Conservation (phyloP, 805 yeast species). For the Saccharomycopsis javanensis region DNA sequence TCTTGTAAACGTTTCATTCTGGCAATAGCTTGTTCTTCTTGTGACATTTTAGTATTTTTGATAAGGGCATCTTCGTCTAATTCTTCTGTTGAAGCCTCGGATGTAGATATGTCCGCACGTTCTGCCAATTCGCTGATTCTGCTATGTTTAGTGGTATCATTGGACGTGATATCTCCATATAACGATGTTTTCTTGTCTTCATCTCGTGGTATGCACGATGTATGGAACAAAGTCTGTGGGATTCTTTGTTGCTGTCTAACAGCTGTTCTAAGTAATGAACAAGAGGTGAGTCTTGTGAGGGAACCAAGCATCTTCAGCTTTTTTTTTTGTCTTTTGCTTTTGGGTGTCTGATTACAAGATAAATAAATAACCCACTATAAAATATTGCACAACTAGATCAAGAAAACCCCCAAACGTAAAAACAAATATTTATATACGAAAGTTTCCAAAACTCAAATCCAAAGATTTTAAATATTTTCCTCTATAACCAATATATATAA, state of each 20-base stretch:
- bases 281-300: neutral
- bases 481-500: no score
- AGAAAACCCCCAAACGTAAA: no score
- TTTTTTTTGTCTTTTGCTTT: neutral
- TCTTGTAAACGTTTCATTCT: conserved; percentile 22
- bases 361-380: no score
- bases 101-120: conserved; percentile 1
- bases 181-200: conserved; percentile 51
- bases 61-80: neutral
- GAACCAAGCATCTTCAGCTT: neutral
- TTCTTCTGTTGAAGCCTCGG: neutral
- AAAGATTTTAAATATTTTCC: no score
- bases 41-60: conserved; percentile 12
- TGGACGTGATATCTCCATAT: conserved; percentile 80
- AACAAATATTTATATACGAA: no score
- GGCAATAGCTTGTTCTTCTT: conserved; percentile 22
- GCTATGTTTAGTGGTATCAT: conserved; percentile 59
- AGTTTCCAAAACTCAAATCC: no score
- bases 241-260: neutral
- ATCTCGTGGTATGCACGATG: neutral
- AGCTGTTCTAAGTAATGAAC: neutral
- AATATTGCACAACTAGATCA: no score
- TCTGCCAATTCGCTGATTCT: conserved; percentile 4
- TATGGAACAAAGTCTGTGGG: neutral
- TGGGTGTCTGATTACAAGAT: no score